A percentile compares a stretch with the other conserved stretches of the same genome.
Conservation (phyloP, 176 grass and related monocot species). For the Guadua angustifolia region DNA sequence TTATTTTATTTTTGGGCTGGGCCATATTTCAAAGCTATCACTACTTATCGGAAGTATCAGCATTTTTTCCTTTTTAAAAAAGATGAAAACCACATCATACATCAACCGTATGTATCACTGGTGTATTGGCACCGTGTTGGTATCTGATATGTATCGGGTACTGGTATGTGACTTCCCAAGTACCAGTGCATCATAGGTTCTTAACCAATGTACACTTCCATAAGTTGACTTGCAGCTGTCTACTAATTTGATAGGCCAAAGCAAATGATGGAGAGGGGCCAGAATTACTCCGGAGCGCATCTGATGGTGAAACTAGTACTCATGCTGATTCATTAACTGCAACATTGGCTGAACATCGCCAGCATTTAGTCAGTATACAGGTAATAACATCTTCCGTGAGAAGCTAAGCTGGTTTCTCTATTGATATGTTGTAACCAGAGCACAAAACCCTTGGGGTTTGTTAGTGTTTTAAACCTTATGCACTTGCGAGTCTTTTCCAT, state of each 20-base stretch:
- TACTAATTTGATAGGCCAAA: constrained; percentile 73
- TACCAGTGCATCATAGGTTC: constrained; percentile 11
- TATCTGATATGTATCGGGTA: not conserved
- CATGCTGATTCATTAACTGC: constrained; percentile 91
- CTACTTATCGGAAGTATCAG: not conserved
- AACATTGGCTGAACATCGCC: constrained; percentile 91
- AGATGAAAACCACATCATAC: not conserved
- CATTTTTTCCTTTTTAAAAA: constrained; percentile 13
- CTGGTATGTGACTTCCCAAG: constrained; percentile 9
- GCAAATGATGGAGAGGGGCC: constrained; percentile 94
- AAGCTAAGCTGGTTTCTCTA: constrained; percentile 1
- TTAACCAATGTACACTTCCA: constrained; percentile 15
- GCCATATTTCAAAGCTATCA: not conserved
- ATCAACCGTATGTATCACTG: not conserved
- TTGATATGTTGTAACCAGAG: not conserved
- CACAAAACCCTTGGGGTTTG: not conserved
- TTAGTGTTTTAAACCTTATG: too few relatives aligned
- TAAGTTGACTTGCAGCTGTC: constrained; percentile 13
- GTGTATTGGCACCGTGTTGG: not conserved
- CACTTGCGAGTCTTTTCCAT: too few relatives aligned
- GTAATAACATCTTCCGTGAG: constrained; percentile 54
- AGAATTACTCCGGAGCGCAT: constrained; percentile 83
- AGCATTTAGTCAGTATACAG: constrained; percentile 99
- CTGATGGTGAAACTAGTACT: constrained; percentile 65
- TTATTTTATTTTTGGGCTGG: not conserved